Base-by-base conservation (phyloP, 495 filamentous ascomycete species). In the Cercophora sp. region DNA sequence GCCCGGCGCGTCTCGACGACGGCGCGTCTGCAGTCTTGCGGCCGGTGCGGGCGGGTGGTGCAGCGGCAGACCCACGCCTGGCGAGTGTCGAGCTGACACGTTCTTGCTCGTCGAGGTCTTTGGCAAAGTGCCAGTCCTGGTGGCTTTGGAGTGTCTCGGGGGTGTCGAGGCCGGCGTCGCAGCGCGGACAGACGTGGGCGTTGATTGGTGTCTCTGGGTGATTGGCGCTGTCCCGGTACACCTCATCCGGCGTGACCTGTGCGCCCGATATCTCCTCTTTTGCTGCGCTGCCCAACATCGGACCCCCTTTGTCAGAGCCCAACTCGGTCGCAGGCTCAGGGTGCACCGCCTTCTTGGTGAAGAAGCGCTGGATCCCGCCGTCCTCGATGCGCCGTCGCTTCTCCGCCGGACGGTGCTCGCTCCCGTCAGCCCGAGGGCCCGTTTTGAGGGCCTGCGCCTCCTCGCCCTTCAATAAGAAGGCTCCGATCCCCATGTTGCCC, bases 91-190 rank as follows among this genome's bases (percentile, higher is more conserved):
- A 61, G 37, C 24, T 72, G 69, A 65, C 71, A 70, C 70, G 70
- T 69, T 75, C 70, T 61, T 76, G 60, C 66, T 81, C 78, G 57
- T 86, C 85, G 23, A 97, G 77, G 58, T 88, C 84, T 73, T 87
- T 90, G 34, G 93, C 93, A 68, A 96, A 89, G 72, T 98, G 93
- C 88, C 91, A 98, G 65, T 98, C 93, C 34, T 88, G 77, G 63
- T 98, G 93, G 71, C 87, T 90, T 46, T 82, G 78, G 61, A 83
- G 74, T 27, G 82, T 78, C 56, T 72, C 62, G n/a, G 71, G 65
- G 9, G 70, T 71, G 27, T 70, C 73, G 19, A 94, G 61, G 26
- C 66, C 55, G 55, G 75, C 73, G 45, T 75, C 75, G 70, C 93
- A 96, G 39, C 79, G 81, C 44, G 69, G 57, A 66, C 92, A 96